Conservation (phyloP, 768 basidiomycete species). For the Clitopilus passeckerianus region DNA sequence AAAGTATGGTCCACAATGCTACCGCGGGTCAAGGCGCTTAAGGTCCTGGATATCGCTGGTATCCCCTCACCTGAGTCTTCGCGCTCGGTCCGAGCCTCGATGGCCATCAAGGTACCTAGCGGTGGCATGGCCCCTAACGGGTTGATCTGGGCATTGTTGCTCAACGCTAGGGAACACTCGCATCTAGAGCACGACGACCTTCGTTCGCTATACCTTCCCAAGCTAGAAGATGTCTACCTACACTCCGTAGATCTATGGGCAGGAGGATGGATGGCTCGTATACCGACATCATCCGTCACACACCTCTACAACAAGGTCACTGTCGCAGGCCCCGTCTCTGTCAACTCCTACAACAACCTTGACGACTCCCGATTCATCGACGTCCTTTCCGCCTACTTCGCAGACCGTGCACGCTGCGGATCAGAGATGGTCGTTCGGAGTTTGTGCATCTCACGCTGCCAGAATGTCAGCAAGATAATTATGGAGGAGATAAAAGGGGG, state of each 20-base stretch:
- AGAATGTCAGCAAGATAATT: conserved; percentile 18
- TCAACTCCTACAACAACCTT: conserved; percentile 29
- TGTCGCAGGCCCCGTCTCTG: conserved; percentile 11
- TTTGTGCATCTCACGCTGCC: conserved; percentile 29
- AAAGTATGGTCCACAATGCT: conserved; percentile 32
- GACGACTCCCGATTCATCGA: conserved; percentile 39
- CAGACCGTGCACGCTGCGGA: conserved; percentile 21
- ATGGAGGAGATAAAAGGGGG: conserved; percentile 18
- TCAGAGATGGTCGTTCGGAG: conserved; percentile 21
- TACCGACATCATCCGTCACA: background rate
- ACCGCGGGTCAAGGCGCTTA: conserved; percentile 21
- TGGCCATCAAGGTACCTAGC: background rate
- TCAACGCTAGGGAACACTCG: conserved; percentile 26
- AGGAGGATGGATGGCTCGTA: conserved; percentile 29
- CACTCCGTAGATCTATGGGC: conserved; percentile 32
- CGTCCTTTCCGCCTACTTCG: conserved; percentile 26
- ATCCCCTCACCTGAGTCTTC: background rate
- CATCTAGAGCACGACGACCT: conserved; percentile 20
- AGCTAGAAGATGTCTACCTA: conserved; percentile 31
- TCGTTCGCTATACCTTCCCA: conserved; percentile 23
- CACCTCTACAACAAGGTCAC: conserved; percentile 13
- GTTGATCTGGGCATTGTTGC: conserved; percentile 31
- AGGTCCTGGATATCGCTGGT: conserved; percentile 25
- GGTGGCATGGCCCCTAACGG: conserved; percentile 33
- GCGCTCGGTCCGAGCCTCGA: background rate